Base-by-base conservation (phyloP, 192 early-diverging fungal genomes). In the Coemansia furcata region DNA sequence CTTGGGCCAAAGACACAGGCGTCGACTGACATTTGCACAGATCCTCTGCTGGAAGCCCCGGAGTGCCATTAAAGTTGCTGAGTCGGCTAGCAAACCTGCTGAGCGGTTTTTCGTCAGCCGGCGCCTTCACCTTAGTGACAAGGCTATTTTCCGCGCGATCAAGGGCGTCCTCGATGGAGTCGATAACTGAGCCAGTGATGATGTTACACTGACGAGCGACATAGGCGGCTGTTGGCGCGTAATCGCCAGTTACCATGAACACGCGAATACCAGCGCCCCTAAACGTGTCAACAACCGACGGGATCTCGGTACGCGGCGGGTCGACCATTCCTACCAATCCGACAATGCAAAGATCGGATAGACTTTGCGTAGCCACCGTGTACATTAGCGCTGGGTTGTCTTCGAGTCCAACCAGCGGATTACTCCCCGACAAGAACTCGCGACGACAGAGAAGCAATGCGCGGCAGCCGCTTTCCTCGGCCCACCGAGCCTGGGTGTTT, bases 191-290 rank as follows among this genome's bases (percentile, higher is more conserved):
- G 57, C 54, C 42, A 10, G 85, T 87, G 67, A 95, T 88, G 44
- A 97, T 90, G 19, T 88, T 89, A 70, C 94, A 89, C 60, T 92
- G 84, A 6, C 86, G 82, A 19, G 89, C 93, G 50, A 97, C 93
- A 12, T 87, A 86, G 14, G 84, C 89, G 4, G 95, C 95, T 0
- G 94, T 97, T 29, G 86, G 66, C 23, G 82, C 74, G 67, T 88
- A 90, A 61, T 95, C 93, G 59, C 93, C 94, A 30, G 93, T 94
- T 52, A 92, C 88, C 95, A 96, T 94, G 65, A 90, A 88, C 52
- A 96, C 83, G 36, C 90, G 85, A 44, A 93, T 73, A 21, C 89
- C 88, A 2, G 93, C 93, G 33, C 72, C 55, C 38, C 86, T 85
- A 52, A 86, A 86, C 0, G 68, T 82, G 36, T 63, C 78, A 36